phyloP scores from a whole-genome alignment of 805 yeast species.

The Nakazawaea wickerhamii region DNA sequence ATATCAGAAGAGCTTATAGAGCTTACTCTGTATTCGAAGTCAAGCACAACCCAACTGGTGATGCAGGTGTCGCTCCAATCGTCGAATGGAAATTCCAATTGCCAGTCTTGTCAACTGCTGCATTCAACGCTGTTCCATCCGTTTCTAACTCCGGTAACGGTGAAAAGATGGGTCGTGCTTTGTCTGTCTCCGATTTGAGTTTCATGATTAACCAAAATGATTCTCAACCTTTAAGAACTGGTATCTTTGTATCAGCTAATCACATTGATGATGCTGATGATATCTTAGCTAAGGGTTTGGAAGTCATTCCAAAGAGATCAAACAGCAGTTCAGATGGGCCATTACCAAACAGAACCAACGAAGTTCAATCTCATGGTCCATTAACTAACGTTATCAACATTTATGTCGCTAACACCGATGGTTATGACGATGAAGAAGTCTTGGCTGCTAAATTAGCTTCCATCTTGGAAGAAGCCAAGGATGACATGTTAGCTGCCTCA shows the following conservation, averaged over 20 bases:
- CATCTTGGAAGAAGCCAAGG: constrained; percentile 60
- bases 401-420: constrained; percentile 68
- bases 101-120: constrained; percentile 66
- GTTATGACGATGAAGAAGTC: constrained; percentile 65
- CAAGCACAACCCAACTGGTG: constrained; percentile 47
- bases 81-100: constrained; percentile 86
- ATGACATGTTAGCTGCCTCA: constrained; percentile 63
- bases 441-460: constrained; percentile 58
- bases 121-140: constrained; percentile 65
- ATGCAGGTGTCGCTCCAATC: constrained; percentile 51
- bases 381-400: constrained; percentile 81
- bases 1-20: constrained; percentile 93
- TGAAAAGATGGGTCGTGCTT: constrained; percentile 66
- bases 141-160: constrained; percentile 25
- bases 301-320: constrained; percentile 49
- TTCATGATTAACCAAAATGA: constrained; percentile 69
- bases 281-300: constrained; percentile 68
- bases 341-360: constrained; percentile 39
- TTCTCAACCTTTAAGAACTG: constrained; percentile 72
- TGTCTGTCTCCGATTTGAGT: constrained; percentile 88
- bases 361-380: constrained; percentile 20
- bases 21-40: constrained; percentile 87
- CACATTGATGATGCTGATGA: constrained; percentile 92
- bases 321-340: constrained; percentile 35
- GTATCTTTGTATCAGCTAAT: constrained; percentile 73